A percentile compares a stretch with the other conserved stretches of the same genome.
Conservation (phyloP, 192 early-diverging fungal species). For the Gonapodya prolifera region DNA sequence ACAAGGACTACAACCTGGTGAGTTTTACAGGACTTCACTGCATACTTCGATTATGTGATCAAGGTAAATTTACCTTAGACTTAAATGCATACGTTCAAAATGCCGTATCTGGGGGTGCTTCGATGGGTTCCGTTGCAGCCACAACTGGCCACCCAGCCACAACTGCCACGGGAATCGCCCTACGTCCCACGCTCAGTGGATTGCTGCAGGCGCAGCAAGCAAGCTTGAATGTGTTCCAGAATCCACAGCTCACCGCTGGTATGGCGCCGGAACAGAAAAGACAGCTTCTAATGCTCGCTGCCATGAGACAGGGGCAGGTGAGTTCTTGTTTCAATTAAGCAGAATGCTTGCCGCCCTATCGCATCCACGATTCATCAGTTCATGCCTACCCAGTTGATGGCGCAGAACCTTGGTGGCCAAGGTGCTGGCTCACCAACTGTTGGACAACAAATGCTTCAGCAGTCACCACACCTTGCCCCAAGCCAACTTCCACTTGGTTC, state of each 20-base stretch:
- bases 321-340: neutral
- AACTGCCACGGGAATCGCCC: neutral
- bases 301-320: neutral
- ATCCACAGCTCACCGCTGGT: neutral
- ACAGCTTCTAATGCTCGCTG: neutral
- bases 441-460: neutral
- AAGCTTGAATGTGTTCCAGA: neutral
- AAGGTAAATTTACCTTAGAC: neutral
- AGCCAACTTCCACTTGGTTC: neutral
- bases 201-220: neutral
- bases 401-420: neutral
- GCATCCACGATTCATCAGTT: neutral
- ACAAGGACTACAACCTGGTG: neutral
- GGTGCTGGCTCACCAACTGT: neutral
- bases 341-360: neutral
- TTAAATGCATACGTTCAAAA: neutral
- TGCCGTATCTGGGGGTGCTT: neutral
- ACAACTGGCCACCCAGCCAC: neutral
- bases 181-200: neutral
- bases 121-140: neutral
- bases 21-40: too few relatives aligned
- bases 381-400: too few relatives aligned
- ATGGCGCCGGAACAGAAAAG: neutral
- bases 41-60: too few relatives aligned
- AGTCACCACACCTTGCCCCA: neutral